Base-by-base conservation (phyloP, 805 yeast species). In the Yarrowia sp. region DNA sequence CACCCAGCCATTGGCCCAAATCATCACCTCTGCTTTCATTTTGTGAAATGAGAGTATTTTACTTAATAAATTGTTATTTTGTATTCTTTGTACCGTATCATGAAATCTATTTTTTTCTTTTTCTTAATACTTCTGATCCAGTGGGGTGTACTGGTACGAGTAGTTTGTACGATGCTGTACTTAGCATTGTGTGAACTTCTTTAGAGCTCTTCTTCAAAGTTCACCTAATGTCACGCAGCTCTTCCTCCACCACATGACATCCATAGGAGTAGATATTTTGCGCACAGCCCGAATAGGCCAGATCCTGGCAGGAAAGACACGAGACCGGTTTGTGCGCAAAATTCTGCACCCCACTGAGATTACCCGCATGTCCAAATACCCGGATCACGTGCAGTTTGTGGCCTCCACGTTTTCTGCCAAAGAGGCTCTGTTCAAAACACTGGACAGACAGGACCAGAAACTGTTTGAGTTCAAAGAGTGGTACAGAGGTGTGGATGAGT, bases 391-490 rank as follows among this genome's bases (percentile, higher is more conserved):
- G 28, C 44, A 61, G 30, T 46, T 44, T 22, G 56, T 87, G 17
- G 81, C 89, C 1, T 83, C 84, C 4, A 67, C 81, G 19, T 88
- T 93, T 92, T 86, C 90, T 14, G 75, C 81, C 16, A 88, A 88
- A 67, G 95, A 88, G 69, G 91, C 92, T 0, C 71, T 87, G 6
- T 88, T 78, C 73, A 88, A 88, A 71, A 79, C 86, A 0, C 72
- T 88, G 65, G 82, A 80, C 51, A 56, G 68, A 1, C 67, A 66
- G 3, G 83, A 81, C 48, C 92, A 88, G 71, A 51, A 52, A 12
- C 8, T 6, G 4, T 88, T 88, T 70, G 72, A 71, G 33, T 86
- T 88, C 77, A 79, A 76, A 4, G 72, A 82, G 6, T 88, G 93
- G 90, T 83, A 75, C 69, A 80, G 84, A 51, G 58, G 41, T 7